Conservation (phyloP, 2,329 filamentous ascomycete species). For the Exophiala alcalophila region DNA sequence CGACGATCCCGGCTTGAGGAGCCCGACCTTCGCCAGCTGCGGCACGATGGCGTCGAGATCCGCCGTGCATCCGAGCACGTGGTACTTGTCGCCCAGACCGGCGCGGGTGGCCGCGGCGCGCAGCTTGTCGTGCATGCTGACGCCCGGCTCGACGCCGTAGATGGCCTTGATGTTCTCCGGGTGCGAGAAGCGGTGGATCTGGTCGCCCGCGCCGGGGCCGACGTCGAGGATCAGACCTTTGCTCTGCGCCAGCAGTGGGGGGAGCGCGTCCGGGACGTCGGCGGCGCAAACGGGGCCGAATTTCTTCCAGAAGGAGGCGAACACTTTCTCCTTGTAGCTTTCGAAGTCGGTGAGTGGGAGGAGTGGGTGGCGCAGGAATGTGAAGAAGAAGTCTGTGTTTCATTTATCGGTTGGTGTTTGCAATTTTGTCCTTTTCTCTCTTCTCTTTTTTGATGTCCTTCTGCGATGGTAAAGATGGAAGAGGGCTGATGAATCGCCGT, state of each 20-base stretch:
- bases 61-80: constrained; percentile 48
- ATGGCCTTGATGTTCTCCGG: constrained; percentile 44
- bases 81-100: constrained; percentile 44
- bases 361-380: constrained; percentile 18
- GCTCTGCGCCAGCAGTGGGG: constrained; percentile 10
- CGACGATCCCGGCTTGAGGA: constrained; percentile 33
- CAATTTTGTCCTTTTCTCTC: too few relatives aligned
- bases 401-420: neutral
- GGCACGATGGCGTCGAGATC: constrained; percentile 48
- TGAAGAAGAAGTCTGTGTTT: constrained; percentile 16
- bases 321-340: constrained; percentile 20
- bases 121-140: constrained; percentile 47
- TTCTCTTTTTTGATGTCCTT: too few relatives aligned
- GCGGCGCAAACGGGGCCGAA: constrained; percentile 13
- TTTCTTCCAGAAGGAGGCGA: constrained; percentile 15
- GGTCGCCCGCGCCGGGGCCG: constrained; percentile 53
- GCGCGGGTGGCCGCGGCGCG: constrained; percentile 34
- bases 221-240: constrained; percentile 47
- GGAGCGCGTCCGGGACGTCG: constrained; percentile 7
- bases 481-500: too few relatives aligned
- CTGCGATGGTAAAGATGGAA: too few relatives aligned
- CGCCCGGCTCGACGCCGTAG: constrained; percentile 55
- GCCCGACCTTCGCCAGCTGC: constrained; percentile 42
- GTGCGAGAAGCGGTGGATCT: constrained; percentile 45
- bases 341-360: constrained; percentile 24